Conservation (phyloP, 495 filamentous ascomycete species). For the Gamarada debralockiae region DNA sequence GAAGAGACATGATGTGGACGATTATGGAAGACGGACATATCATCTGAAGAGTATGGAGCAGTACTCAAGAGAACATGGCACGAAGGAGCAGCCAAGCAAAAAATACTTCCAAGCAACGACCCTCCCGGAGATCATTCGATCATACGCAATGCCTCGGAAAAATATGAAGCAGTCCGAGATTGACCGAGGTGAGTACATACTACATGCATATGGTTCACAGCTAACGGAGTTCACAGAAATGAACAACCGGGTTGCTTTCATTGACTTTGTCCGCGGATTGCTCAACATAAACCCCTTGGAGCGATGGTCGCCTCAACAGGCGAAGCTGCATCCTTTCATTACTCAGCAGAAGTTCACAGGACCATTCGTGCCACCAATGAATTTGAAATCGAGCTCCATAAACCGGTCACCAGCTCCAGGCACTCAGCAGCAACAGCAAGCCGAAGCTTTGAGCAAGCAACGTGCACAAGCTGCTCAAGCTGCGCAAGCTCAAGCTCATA, state of each 20-base stretch:
- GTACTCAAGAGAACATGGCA: conserved; percentile 89
- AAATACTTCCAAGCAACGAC: conserved; percentile 97
- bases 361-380: conserved; percentile 97
- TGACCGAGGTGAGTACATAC: conserved; percentile 71
- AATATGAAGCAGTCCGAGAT: conserved; percentile 98
- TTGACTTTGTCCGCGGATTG: conserved; percentile 96
- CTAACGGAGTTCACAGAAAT: conserved; percentile 64
- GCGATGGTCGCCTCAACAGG: conserved; percentile 96
- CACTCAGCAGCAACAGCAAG: conserved; percentile 95
- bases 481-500: conserved; percentile 55
- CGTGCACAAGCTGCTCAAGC: conserved; percentile 50
- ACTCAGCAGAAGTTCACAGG: conserved; percentile 97
- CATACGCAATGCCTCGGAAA: conserved; percentile 96
- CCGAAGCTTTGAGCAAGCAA: conserved; percentile 87
- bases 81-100: conserved; percentile 99
- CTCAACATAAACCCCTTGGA: conserved; percentile 95
- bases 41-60: conserved; percentile 96
- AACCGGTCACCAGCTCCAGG: conserved; percentile 89
- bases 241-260: conserved; percentile 97
- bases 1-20: conserved; percentile 68
- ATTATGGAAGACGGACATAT: conserved; percentile 87
- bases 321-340: conserved; percentile 97
- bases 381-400: conserved; percentile 76
- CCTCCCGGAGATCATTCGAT: conserved; percentile 92
- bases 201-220: not conserved